Percentiles rank a stretch among this genome's conserved stretches.
phyloP scores from a whole-genome alignment of 1,284 basidiomycete genomes.

The Porodaedalea pini region DNA sequence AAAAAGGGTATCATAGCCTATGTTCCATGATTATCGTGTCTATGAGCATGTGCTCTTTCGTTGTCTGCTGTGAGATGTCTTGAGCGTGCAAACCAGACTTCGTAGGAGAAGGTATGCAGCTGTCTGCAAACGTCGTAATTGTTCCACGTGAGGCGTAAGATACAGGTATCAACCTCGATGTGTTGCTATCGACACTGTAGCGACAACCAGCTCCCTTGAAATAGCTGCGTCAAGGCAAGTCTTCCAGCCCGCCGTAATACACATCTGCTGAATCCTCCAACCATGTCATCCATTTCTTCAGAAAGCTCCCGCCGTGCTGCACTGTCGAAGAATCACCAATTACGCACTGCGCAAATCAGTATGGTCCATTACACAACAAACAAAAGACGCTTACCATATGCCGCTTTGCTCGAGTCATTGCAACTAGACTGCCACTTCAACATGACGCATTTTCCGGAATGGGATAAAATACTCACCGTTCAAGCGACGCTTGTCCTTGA shows the following conservation, averaged over 20 bases:
- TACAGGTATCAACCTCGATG: too few species aligned
- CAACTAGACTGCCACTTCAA: constrained; percentile 47
- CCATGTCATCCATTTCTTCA: constrained; percentile 89
- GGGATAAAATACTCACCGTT: constrained; percentile 55
- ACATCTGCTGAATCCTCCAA: constrained; percentile 88
- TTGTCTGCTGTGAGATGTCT: too few species aligned
- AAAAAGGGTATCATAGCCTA: constrained; percentile 2
- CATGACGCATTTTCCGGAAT: constrained; percentile 8
- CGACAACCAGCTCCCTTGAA: background rate
- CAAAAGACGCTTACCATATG: constrained; percentile 61
- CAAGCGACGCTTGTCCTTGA: constrained; percentile 85
- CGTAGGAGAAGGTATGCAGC: too few species aligned
- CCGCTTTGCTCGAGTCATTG: constrained; percentile 91
- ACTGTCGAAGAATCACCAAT: constrained; percentile 91
- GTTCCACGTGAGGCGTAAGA: too few species aligned
- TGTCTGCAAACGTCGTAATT: too few species aligned
- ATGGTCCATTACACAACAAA: background rate
- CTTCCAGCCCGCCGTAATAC: constrained; percentile 49
- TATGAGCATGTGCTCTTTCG: too few species aligned
- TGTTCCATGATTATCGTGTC: background rate
- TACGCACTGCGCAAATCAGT: constrained; percentile 56
- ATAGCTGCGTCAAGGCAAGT: background rate
- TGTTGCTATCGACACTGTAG: too few species aligned
- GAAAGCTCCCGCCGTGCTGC: constrained; percentile 73
- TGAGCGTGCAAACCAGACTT: too few species aligned